phyloP scores from a whole-genome alignment of 352 stramenopile species.

The Globisporangium spinosum region DNA sequence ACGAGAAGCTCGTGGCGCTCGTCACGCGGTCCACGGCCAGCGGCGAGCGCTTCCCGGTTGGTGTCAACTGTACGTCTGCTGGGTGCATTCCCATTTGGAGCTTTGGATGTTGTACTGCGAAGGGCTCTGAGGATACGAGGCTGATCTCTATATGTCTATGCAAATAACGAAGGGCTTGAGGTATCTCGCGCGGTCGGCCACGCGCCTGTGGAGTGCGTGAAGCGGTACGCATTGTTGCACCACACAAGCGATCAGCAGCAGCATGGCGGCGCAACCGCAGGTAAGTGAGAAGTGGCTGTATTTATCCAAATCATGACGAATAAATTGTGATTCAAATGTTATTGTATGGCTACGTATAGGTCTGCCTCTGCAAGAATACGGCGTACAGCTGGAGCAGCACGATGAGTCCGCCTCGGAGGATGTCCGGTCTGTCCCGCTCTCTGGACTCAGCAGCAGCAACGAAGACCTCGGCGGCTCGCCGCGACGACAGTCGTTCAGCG shows the following conservation, averaged over 20 bases:
- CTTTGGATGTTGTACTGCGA: neutral
- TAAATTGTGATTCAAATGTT: neutral
- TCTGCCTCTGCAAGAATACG: neutral
- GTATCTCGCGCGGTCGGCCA: conserved; percentile 51
- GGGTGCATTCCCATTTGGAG: neutral
- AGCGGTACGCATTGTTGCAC: conserved; percentile 73
- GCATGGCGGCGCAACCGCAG: neutral
- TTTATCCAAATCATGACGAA: neutral
- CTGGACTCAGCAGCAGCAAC: conserved; percentile 41
- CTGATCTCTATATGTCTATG: neutral
- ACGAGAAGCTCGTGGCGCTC: conserved; percentile 61
- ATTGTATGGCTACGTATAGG: neutral
- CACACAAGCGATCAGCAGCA: conserved; percentile 4
- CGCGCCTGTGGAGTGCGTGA: conserved; percentile 76
- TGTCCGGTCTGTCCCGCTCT: conserved; percentile 23
- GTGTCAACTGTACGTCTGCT: conserved; percentile 69
- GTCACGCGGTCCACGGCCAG: conserved; percentile 67
- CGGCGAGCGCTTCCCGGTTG: conserved; percentile 74
- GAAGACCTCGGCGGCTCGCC: conserved; percentile 30
- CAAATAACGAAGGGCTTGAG: conserved; percentile 48
- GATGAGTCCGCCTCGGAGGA: conserved; percentile 25
- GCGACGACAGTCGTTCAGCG: conserved; percentile 31
- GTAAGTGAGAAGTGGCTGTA: neutral
- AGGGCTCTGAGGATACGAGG: neutral
- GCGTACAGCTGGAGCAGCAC: conserved; percentile 17